Base-by-base conservation (phyloP, 192 early-diverging fungal genomes). In the Geranomyces michiganensis region DNA sequence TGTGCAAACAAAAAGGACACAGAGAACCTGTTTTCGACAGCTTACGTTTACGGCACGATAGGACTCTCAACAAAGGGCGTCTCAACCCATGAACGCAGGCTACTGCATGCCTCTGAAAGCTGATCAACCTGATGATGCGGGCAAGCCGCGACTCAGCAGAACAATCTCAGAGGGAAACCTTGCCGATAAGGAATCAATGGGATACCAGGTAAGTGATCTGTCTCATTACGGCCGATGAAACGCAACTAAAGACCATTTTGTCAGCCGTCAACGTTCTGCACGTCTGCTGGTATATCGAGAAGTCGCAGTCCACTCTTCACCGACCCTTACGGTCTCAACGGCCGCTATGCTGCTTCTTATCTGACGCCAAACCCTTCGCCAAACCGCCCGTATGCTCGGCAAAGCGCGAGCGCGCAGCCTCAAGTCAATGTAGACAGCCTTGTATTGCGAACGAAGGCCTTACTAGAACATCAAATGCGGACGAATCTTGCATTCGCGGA, bases 401-500 rank as follows among this genome's bases (percentile, higher is more conserved):
- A 32, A 26, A 27, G 24, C 55, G 55, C 19, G 24, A 19, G 22
- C 21, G 9, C 30, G 29, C 60, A 2, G 21, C 10, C 29, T 62
- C 29, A 22, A 17, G 45, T 10, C 44, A 48, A 43, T 19, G 21
- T 46, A n/a, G 72, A 73, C 17, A 36, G 41, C 19, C 59, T 74
- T 7, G 66, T 74, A 9, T 29, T 51, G n/a, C 55, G 73, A 13
- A 68, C 66, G 0, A 67, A 67, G n/a, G 56, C 56, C 9, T 58
- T 74, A 1, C 44, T 74, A 19, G 73, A 74, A 26, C 73, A 74
- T 47, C 73, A 74, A 41, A 74, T 74, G 73, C 73, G 73, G 9
- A 59, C 66, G n/a, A 74, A 74, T 49, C 49, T 74, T 8, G 65
- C 66, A 21, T 74, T 74, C 58, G 73, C 73, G 1, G 73, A 74